Evolutionary conservation across 768 basidiomycete species (phyloP).

Genomic region (Phallus indusiatus): DNA sequence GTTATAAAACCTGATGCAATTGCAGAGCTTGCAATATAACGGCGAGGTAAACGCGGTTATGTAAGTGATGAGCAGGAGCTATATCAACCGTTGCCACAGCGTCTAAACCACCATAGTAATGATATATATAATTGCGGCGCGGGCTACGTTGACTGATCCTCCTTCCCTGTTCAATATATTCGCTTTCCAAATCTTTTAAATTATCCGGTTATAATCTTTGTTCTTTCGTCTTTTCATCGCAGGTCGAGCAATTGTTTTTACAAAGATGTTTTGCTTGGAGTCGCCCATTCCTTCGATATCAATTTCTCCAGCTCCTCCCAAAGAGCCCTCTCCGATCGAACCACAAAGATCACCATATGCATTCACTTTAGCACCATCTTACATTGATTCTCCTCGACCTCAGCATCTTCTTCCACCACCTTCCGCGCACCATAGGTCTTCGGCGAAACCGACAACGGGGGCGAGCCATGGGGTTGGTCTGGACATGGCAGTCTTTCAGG

Average conservation of each 20-base stretch:
- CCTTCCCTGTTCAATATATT: background rate
- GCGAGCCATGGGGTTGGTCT: conserved; percentile 44
- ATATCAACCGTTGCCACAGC: background rate
- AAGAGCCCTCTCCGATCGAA: conserved; percentile 22
- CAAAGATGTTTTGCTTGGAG: background rate
- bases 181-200: background rate
- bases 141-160: too few species aligned
- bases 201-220: background rate
- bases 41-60: too few species aligned
- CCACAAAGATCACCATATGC: background rate
- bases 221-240: background rate
- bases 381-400: conserved; percentile 49
- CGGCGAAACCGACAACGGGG: conserved; percentile 27
- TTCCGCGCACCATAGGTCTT: conserved; percentile 43
- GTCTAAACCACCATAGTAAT: background rate
- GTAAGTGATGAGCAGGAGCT: too few species aligned
- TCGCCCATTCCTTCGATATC: conserved; percentile 55
- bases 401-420: conserved; percentile 17
- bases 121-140: too few species aligned
- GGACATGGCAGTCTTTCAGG: conserved; percentile 52
- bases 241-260: background rate
- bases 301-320: conserved; percentile 59
- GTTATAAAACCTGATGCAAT: too few species aligned
- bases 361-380: conserved; percentile 19
- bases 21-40: too few species aligned